Percentiles rank a stretch among this genome's conserved stretches.
phyloP scores from a whole-genome alignment of 2,329 filamentous ascomycete genomes.

The Neopestalotiopsis sp. region DNA sequence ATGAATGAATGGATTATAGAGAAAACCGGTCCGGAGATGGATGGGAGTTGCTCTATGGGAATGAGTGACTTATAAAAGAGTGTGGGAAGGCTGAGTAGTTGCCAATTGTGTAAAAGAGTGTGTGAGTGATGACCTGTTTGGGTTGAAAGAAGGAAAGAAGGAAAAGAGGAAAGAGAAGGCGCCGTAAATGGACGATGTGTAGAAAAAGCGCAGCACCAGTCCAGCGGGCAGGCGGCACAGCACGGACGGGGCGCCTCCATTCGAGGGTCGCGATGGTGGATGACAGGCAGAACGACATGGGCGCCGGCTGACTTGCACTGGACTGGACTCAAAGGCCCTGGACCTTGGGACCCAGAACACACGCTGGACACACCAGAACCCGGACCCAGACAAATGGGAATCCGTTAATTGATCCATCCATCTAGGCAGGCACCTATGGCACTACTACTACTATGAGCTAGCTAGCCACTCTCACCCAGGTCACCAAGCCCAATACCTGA shows the following conservation, averaged over 20 bases:
- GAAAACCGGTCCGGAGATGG: background rate
- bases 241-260: slow-evolving; percentile 8
- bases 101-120: slow-evolving; percentile 20
- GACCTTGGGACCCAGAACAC: background rate
- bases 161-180: slow-evolving; percentile 11
- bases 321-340: background rate
- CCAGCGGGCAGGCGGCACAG: slow-evolving; percentile 19
- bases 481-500: background rate
- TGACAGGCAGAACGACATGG: background rate
- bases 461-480: too few relatives aligned
- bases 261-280: slow-evolving; percentile 6
- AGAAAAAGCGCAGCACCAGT: slow-evolving; percentile 11
- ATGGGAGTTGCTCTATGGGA: slow-evolving; percentile 7
- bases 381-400: background rate
- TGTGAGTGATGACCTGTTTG: slow-evolving; percentile 14
- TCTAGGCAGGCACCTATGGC: background rate
- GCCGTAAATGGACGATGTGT: slow-evolving; percentile 7
- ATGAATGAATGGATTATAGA: slow-evolving; percentile 15
- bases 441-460: too few relatives aligned
- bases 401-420: background rate
- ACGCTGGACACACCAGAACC: background rate
- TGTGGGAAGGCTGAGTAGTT: slow-evolving; percentile 15
- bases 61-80: slow-evolving; percentile 20
- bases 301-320: background rate
- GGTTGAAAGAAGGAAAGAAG: slow-evolving; percentile 4